Base-by-base conservation (phyloP, 139 green algal species). In the Spirogloea muscicola region DNA sequence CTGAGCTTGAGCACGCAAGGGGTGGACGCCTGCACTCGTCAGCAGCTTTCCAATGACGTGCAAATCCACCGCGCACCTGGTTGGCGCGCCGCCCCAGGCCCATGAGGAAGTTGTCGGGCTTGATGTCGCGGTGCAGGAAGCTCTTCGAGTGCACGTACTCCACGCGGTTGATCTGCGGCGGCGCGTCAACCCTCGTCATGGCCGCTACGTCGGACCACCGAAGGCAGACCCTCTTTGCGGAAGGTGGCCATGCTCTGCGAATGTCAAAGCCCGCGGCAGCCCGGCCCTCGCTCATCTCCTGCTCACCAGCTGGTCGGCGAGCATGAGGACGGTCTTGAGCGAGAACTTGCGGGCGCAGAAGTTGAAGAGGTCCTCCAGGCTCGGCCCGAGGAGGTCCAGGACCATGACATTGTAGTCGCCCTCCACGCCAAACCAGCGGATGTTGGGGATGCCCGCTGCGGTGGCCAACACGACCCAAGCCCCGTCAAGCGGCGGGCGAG, bases 371-470 rank as follows among this genome's bases (percentile, higher is more conserved):
- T 99, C 95, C 76, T 99, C 95, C 62, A 99, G 78, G 59, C 79
- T 91, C 33, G 95, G 95, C 2, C 95, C 95, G 29, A 99, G 85
- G 58, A 98, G 86, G 77, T 99, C 95, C 25, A 98, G 89, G 27
- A 99, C 94, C 94, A 99, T 98, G 25, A 98, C 92, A 79, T 98
- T 98, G 89, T 97, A 99, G 81, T 98, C 94, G 1, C 95, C 95
- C 86, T 99, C 95, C 2, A 97, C 87, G 51, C 95, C 95, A 87
- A 95, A 98, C 95, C 95, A 99, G 48, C 92, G 81, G 58, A 99
- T 91, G 79, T 96, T 97, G 51, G 95, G 95, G 58, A 99, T 95
- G 60, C 95, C 94, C n/a, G 92, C 93, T 96, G 89, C 82, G 16
- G 3, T 40, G 25, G n/a, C 9, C 25, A 68, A 6, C 25, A 68